A percentile compares a stretch with the other conserved stretches of the same genome.
Conservation (phyloP, 257 asterid species). For the Galeopsis tetrahit region DNA sequence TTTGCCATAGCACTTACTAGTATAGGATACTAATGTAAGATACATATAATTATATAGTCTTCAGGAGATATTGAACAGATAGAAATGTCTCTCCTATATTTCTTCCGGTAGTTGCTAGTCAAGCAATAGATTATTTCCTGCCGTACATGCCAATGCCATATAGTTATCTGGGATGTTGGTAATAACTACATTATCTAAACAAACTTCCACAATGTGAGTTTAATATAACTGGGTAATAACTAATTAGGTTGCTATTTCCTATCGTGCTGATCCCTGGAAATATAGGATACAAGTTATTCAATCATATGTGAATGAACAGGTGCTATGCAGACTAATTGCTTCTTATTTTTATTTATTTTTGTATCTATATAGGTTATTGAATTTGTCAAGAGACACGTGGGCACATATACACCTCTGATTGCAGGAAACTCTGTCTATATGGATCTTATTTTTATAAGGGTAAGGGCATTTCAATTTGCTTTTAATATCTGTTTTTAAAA, state of each 20-base stretch:
- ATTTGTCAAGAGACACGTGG: slow-evolving; percentile 74
- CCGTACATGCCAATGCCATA: background rate
- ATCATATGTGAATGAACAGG: background rate
- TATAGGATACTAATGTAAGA: slow-evolving; percentile 13
- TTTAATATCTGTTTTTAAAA: background rate
- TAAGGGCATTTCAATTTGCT: slow-evolving; percentile 39
- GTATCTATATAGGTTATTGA: slow-evolving; percentile 67
- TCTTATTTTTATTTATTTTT: background rate
- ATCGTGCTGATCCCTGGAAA: slow-evolving; percentile 15
- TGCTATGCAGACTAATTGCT: slow-evolving; percentile 24
- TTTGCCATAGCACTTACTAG: background rate
- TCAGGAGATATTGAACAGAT: background rate
- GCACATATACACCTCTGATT: slow-evolving; percentile 64
- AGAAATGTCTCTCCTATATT: background rate
- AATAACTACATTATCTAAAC: background rate
- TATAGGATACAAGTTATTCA: slow-evolving; percentile 5
- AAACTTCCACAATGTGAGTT: slow-evolving; percentile 8
- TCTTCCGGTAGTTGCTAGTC: slow-evolving; percentile 2
- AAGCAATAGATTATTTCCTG: slow-evolving; percentile 11
- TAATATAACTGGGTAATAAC: background rate
- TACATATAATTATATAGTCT: background rate
- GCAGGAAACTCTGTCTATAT: slow-evolving; percentile 93
- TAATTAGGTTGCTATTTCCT: slow-evolving; percentile 4
- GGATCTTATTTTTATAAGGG: slow-evolving; percentile 84
- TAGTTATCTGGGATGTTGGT: background rate